Evolutionary conservation across 495 filamentous ascomycete species (phyloP).

Genomic region (Aspergillus kassunensis): DNA sequence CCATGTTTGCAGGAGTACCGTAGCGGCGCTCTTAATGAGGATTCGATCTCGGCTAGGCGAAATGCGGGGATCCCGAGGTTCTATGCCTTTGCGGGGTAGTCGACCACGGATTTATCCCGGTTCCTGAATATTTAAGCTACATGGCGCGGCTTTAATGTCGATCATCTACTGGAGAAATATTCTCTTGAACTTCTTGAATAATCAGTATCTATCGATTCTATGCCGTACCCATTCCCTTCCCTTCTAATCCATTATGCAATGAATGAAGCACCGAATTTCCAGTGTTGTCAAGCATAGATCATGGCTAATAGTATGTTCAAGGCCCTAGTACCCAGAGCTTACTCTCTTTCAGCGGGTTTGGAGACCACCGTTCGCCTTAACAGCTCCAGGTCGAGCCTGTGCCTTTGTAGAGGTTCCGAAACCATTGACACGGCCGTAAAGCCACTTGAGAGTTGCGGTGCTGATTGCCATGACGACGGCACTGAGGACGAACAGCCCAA

Average conservation of each 20-base stretch:
- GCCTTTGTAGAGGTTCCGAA: slow-evolving; percentile 27
- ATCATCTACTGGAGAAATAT: no score
- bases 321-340: no score
- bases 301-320: no score
- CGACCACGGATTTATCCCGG: neutral
- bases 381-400: slow-evolving; percentile 28
- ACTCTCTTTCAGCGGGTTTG: slow-evolving; percentile 11
- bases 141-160: neutral
- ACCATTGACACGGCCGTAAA: slow-evolving; percentile 70
- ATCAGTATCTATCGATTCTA: neutral
- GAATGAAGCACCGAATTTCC: no score
- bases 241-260: no score
- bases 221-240: neutral
- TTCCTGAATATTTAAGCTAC: neutral
- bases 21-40: neutral
- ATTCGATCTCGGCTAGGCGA: slow-evolving; percentile 4
- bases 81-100: slow-evolving; percentile 4
- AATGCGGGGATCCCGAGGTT: slow-evolving; percentile 15
- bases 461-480: slow-evolving; percentile 68
- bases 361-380: slow-evolving; percentile 25
- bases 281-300: no score
- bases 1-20: no score
- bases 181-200: no score
- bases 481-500: slow-evolving; percentile 64
- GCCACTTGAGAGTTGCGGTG: slow-evolving; percentile 60